Conservation (phyloP, 116 monocot species). For the Thalassia testudinum region DNA sequence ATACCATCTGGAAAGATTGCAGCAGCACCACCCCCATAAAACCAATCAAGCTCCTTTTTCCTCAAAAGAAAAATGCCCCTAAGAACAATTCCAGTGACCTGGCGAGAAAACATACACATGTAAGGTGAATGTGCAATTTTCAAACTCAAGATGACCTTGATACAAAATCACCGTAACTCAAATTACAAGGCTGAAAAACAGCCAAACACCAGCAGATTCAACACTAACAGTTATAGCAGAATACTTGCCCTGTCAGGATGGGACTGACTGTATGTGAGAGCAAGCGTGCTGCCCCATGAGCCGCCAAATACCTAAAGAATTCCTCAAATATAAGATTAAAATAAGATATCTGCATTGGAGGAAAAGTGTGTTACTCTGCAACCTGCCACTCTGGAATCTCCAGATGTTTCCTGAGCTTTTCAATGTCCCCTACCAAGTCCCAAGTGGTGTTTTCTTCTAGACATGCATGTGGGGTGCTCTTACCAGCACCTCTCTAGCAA, state of each 20-base stretch:
- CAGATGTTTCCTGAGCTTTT: constrained; percentile 80
- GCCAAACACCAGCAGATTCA: too few relatives aligned
- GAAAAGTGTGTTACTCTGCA: background rate
- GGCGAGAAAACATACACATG: too few relatives aligned
- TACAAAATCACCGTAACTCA: too few relatives aligned
- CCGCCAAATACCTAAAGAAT: constrained; percentile 87
- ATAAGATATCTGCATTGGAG: background rate
- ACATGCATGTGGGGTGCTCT: constrained; percentile 95
- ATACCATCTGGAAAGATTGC: constrained; percentile 97
- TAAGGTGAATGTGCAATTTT: too few relatives aligned
- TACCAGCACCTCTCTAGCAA: constrained; percentile 88
- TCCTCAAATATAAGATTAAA: constrained; percentile 1
- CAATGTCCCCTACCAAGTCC: constrained; percentile 88
- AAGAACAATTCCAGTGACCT: constrained; percentile 93
- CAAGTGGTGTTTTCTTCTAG: constrained; percentile 96
- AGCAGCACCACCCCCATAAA: constrained; percentile 95
- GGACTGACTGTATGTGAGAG: constrained; percentile 77
- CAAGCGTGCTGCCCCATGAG: constrained; percentile 98
- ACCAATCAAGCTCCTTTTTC: constrained; percentile 99
- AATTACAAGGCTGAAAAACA: too few relatives aligned
- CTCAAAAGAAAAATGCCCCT: constrained; percentile 94
- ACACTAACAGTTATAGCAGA: too few relatives aligned
- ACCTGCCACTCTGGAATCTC: constrained; percentile 98
- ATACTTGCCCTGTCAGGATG: constrained; percentile 77
- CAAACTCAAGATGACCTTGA: too few relatives aligned